phyloP scores from a whole-genome alignment of 768 basidiomycete genomes.

The Porpolomopsis calyptriformis region DNA sequence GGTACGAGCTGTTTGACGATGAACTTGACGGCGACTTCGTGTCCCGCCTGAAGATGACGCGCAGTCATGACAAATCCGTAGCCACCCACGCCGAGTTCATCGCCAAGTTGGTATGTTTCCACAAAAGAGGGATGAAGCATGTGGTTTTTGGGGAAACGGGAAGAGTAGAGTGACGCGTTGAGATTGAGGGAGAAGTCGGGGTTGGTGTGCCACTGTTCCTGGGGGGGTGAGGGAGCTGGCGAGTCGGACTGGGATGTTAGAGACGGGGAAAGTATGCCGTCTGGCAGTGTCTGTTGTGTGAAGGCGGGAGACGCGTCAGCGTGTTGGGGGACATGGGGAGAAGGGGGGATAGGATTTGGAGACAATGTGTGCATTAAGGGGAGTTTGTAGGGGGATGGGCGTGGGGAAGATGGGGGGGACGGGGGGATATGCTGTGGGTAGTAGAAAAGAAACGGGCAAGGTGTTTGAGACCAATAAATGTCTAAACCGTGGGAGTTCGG shows the following conservation, averaged over 20 bases:
- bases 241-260: background rate
- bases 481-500: too few relatives aligned
- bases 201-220: constrained; percentile 11
- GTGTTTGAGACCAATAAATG: background rate
- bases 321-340: background rate
- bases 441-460: background rate
- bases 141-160: constrained; percentile 49
- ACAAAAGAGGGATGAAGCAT: constrained; percentile 51
- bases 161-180: constrained; percentile 27
- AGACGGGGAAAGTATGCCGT: background rate
- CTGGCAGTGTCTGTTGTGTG: background rate
- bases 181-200: constrained; percentile 12
- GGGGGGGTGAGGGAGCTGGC: background rate
- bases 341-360: background rate
- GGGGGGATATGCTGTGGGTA: too few relatives aligned
- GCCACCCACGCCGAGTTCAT: constrained; percentile 82
- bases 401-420: too few relatives aligned
- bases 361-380: background rate
- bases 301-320: background rate
- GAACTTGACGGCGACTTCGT: constrained; percentile 90
- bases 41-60: constrained; percentile 41
- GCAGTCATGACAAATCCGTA: constrained; percentile 95
- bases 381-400: too few relatives aligned
- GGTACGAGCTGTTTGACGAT: constrained; percentile 73
- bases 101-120: constrained; percentile 47